A percentile compares a stretch with the other conserved stretches of the same genome.
Evolutionary conservation across 106 monocot species (phyloP).

Genomic region (Triglochin maritima): DNA sequence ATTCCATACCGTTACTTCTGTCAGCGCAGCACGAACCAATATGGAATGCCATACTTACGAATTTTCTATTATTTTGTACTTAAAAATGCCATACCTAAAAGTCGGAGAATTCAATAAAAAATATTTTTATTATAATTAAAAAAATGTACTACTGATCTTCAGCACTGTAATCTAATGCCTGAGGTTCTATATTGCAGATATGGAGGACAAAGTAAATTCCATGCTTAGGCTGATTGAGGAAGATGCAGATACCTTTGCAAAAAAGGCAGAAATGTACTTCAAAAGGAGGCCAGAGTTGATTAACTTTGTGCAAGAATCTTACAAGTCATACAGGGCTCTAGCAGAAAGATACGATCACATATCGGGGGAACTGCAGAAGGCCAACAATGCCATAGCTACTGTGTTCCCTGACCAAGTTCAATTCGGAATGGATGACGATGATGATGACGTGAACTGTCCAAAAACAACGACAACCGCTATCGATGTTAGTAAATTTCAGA

Average conservation of each 20-base stretch:
- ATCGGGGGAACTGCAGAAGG: constrained; percentile 26
- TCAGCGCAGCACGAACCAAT: no score
- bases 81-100: no score
- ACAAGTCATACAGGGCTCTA: constrained; percentile 21
- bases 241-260: constrained; percentile 23
- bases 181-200: constrained; percentile 3
- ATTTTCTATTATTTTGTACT: no score
- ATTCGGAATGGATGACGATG: constrained; percentile 11
- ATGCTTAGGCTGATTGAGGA: constrained; percentile 20
- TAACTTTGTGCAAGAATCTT: constrained; percentile 15
- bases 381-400: constrained; percentile 23
- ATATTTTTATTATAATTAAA: no score
- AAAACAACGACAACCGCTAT: not conserved
- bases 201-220: constrained; percentile 17
- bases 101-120: no score
- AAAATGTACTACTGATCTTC: no score
- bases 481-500: not conserved
- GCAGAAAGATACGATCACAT: constrained; percentile 25
- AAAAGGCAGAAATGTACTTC: constrained; percentile 26
- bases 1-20: no score
- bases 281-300: constrained; percentile 19
- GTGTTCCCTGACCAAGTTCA: constrained; percentile 24
- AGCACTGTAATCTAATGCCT: not conserved
- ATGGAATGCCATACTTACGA: no score
- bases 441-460: not conserved